These are phyloP conservation scores for Coemansia erecta DNA, from an alignment of 192 early-diverging fungal species.

Conservation along the genomic window DNA sequence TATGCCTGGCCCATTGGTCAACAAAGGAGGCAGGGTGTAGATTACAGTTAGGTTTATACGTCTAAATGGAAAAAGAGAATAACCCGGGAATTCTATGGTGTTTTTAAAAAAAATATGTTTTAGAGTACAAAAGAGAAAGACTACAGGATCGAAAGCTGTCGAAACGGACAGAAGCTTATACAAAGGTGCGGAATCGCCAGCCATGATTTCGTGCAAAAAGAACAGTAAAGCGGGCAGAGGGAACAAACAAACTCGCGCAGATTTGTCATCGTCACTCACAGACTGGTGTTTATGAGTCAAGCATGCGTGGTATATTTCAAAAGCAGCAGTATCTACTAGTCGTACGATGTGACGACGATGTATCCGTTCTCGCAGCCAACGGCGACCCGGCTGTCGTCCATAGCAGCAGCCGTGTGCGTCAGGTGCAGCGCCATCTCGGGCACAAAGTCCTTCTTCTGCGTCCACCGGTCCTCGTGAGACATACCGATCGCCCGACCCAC, in stretches of 20 bases:
- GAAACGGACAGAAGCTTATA: neutral
- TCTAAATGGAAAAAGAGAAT: neutral
- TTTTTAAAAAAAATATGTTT: no score
- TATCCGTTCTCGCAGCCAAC: constrained; percentile 47
- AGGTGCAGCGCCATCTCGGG: constrained; percentile 11
- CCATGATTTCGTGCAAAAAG: neutral
- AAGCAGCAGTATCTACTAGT: no score
- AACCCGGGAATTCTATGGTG: no score
- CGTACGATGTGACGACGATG: constrained; percentile 36
- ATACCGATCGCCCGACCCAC: constrained; percentile 9
- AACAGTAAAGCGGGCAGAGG: neutral
- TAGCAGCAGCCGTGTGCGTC: constrained; percentile 14
- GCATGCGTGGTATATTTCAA: no score
- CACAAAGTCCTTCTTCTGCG: constrained; percentile 5
- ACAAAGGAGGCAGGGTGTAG: no score
- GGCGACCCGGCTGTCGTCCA: constrained; percentile 38
- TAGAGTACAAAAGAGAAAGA: constrained; percentile 5
- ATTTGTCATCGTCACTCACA: no score
- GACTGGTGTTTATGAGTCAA: neutral
- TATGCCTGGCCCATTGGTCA: constrained; percentile 36
- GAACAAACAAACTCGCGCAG: no score
- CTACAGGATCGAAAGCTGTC: neutral
- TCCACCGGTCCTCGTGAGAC: neutral
- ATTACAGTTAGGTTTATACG: neutral
- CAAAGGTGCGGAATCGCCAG: neutral